phyloP scores from a whole-genome alignment of 495 filamentous ascomycete genomes.

The Annulohypoxylon bovei region DNA sequence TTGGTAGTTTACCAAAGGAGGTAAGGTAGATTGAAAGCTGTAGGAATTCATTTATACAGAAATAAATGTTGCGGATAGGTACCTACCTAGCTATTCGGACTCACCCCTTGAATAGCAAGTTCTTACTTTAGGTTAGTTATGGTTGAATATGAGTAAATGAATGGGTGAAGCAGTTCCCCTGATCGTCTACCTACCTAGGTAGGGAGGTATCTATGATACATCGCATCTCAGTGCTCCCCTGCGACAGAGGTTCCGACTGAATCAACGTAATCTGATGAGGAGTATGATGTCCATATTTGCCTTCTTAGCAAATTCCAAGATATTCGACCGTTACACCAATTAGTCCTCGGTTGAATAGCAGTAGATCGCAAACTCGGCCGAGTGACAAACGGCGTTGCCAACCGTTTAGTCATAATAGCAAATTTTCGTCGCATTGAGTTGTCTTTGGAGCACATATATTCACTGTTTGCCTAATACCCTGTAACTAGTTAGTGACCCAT shows the following conservation, averaged over 20 bases:
- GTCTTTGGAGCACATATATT: background rate
- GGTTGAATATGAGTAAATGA: no score
- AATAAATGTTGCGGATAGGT: background rate
- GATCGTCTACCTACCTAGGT: no score
- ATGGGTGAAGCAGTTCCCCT: no score
- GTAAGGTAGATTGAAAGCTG: background rate
- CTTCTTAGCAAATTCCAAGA: background rate
- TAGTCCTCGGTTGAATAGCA: background rate
- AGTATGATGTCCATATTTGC: background rate
- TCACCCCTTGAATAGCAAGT: background rate
- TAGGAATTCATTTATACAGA: background rate
- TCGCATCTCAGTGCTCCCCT: background rate
- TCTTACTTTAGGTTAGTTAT: background rate
- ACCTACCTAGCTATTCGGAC: background rate
- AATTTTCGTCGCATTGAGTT: background rate
- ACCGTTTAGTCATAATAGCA: background rate
- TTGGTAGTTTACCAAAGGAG: background rate
- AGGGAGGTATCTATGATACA: background rate
- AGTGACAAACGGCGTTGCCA: background rate
- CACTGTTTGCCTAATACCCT: conserved; percentile 8
- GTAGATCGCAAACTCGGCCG: no score
- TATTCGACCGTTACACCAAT: background rate
- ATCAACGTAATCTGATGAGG: background rate
- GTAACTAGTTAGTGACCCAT: background rate
- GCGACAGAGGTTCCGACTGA: background rate